Base-by-base conservation (phyloP, 1,284 basidiomycete genomes). In the Naganishia liquefaciens region DNA sequence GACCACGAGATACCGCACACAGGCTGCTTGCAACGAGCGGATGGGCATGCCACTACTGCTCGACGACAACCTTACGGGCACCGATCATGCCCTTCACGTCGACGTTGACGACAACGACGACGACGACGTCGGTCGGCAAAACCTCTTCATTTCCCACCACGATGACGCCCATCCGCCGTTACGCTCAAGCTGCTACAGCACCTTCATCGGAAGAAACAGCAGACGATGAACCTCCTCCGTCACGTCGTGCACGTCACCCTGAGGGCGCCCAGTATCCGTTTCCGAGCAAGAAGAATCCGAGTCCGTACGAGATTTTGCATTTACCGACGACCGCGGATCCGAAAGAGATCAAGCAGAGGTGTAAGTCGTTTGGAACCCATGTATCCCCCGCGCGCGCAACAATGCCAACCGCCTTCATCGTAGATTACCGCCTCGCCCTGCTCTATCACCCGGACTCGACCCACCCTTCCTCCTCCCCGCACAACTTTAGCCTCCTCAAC, bases 381-480 rank as follows among this genome's bases (percentile, higher is more conserved):
- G 27, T 25, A 55, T 47, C 19, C 39, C 7, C 13, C 30, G 25
- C 23, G 30, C 23, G 28, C 33, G 15, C 33, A 11, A 21, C 23
- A 21, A 9, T 25, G 43, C 28, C n/a, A 28, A 6, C 33, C 33
- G 13, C 33, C 4, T 37, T 3, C 4, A 7, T 9, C 33, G 10
- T 43, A 79, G 77, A 79, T 62, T 79, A 79, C 68, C 70, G 70
- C 42, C 73, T 79, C 25, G 78, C 78, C 1, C 68, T 76, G 10
- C 54, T 79, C 9, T 70, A 78, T n/a, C 78, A 79, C 66, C 78
- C 78, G 7, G 78, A 79, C 66, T 74, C 75, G 5, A 70, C 71
- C 5, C 76, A 79, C 66, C 76, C 76, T 2, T 76, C 76, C 3
- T 72, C 78, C 3, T 77, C 74, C 0, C 72, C 74, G 1, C 70